Percentiles rank a stretch among this genome's conserved stretches.
Conservation (phyloP, 148 eudicot species). For the Nepenthes mirabilis region DNA sequence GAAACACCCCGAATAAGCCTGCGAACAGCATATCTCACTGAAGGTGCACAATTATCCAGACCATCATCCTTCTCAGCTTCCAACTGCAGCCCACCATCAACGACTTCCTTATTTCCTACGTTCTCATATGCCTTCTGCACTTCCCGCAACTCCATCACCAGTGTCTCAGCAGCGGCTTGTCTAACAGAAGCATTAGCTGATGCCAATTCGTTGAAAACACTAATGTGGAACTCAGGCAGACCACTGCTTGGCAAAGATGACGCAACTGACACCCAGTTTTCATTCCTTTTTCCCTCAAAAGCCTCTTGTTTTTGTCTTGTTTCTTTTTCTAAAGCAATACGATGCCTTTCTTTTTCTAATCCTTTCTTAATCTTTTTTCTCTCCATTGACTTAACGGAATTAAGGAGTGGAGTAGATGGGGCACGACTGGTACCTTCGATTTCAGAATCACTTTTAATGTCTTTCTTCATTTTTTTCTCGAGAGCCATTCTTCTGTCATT, state of each 20-base stretch:
- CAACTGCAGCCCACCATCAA: conserved; percentile 38
- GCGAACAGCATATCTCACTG: conserved; percentile 77
- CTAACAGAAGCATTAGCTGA: conserved; percentile 43
- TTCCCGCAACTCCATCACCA: conserved; percentile 55
- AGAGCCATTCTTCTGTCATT: neutral
- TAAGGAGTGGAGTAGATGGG: conserved; percentile 10
- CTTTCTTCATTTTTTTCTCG: conserved; percentile 27
- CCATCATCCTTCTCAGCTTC: conserved; percentile 95
- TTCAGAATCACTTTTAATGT: conserved; percentile 1
- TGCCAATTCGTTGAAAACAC: conserved; percentile 55
- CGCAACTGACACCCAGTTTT: conserved; percentile 3
- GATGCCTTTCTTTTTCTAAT: conserved; percentile 50
- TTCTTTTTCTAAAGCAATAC: conserved; percentile 9
- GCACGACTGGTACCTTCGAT: conserved; percentile 13
- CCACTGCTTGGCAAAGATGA: conserved; percentile 8
- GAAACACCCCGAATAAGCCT: conserved; percentile 93
- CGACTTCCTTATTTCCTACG: conserved; percentile 29
- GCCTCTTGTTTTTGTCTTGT: conserved; percentile 10
- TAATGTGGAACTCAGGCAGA: conserved; percentile 70
- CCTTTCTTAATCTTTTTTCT: conserved; percentile 55
- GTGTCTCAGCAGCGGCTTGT: conserved; percentile 60
- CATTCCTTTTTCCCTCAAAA: conserved; percentile 15
- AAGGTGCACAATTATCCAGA: conserved; percentile 70
- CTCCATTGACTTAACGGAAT: conserved; percentile 56
- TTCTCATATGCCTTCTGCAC: conserved; percentile 60